Conservation (phyloP, 2,329 filamentous ascomycete genomes). For the Hypoxylon sp. region DNA sequence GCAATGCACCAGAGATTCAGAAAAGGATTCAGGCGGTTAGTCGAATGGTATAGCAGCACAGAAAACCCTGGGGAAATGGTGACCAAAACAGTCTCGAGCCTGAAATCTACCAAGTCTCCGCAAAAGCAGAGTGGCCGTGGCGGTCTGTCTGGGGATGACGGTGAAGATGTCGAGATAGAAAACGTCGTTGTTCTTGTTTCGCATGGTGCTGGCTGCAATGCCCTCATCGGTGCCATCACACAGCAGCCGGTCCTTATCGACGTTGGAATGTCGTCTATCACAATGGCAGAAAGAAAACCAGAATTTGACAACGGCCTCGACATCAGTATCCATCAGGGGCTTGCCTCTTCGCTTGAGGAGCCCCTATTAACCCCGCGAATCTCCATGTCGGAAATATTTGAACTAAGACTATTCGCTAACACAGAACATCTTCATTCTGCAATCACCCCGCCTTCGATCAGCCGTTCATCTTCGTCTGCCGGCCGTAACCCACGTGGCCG, state of each 20-base stretch:
- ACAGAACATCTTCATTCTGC: slow-evolving; percentile 76
- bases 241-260: slow-evolving; percentile 92
- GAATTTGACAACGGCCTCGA: slow-evolving; percentile 56
- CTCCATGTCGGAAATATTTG: slow-evolving; percentile 72
- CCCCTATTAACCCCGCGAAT: slow-evolving; percentile 48
- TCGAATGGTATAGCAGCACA: slow-evolving; percentile 82
- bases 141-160: slow-evolving; percentile 52
- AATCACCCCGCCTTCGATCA: slow-evolving; percentile 51
- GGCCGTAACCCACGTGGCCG: slow-evolving; percentile 55
- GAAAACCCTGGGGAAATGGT: slow-evolving; percentile 65
- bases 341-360: slow-evolving; percentile 49
- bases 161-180: slow-evolving; percentile 74
- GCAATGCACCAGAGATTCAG: slow-evolving; percentile 93
- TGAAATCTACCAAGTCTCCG: slow-evolving; percentile 34
- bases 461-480: slow-evolving; percentile 52
- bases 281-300: slow-evolving; percentile 80
- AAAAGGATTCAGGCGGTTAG: slow-evolving; percentile 79
- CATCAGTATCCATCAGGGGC: slow-evolving; percentile 40
- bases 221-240: slow-evolving; percentile 90
- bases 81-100: slow-evolving; percentile 55
- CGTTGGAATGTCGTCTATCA: slow-evolving; percentile 89
- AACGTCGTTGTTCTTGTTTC: slow-evolving; percentile 89
- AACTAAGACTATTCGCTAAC: slow-evolving; percentile 79
- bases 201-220: slow-evolving; percentile 96
- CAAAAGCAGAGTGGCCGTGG: slow-evolving; percentile 50